Evolutionary conservation across 208 protist species (phyloP).

Genomic region (Wallacemonas rigidus): DNA sequence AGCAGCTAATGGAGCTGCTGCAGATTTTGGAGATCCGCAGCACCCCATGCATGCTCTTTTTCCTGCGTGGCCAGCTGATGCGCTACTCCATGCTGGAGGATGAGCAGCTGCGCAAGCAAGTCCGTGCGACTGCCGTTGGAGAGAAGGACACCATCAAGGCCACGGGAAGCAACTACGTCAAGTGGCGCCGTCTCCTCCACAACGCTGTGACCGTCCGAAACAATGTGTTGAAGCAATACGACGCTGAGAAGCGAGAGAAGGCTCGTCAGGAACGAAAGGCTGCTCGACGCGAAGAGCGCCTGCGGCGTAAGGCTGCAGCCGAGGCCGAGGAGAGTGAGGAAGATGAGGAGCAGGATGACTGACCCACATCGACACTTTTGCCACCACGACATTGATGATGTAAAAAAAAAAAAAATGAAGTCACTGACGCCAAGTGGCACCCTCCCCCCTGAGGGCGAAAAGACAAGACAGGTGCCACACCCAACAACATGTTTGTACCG

Average conservation of each 20-base stretch:
- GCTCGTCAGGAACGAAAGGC: conserved; percentile 46
- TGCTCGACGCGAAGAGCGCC: conserved; percentile 36
- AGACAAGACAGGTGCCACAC: no score
- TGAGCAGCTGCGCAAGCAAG: not conserved
- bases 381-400: not conserved
- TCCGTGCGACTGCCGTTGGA: conserved; percentile 24
- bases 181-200: conserved; percentile 65
- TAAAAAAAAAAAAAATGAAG: not conserved
- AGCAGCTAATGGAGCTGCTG: conserved; percentile 66
- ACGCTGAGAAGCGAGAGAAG: conserved; percentile 49
- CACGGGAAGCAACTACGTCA: conserved; percentile 59
- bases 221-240: conserved; percentile 62
- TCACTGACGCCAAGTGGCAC: not conserved
- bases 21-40: conserved; percentile 59
- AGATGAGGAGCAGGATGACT: conserved; percentile 46
- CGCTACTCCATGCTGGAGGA: conserved; percentile 49
- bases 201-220: conserved; percentile 85
- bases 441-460: no score
- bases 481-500: no score
- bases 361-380: conserved; percentile 16
- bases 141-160: conserved; percentile 45
- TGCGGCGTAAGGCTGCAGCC: conserved; percentile 36
- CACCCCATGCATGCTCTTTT: conserved; percentile 83
- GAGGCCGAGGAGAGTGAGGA: conserved; percentile 57
- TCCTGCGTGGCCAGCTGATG: conserved; percentile 56